Conservation (phyloP, 1,284 basidiomycete species). For the Ustilago lituana region DNA sequence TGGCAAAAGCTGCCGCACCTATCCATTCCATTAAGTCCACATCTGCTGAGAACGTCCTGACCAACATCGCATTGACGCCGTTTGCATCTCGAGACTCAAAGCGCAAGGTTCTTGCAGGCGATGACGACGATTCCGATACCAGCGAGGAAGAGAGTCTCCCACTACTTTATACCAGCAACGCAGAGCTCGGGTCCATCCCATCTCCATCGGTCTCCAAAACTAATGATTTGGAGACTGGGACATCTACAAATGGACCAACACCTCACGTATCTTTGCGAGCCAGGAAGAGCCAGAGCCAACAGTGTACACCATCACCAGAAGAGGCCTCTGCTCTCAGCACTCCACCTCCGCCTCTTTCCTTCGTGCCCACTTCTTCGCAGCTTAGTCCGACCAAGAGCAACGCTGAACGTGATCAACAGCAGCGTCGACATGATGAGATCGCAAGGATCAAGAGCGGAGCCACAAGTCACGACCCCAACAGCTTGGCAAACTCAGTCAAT, state of each 20-base stretch:
- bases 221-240: no score
- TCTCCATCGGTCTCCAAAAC: no score
- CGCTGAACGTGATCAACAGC: slow-evolving; percentile 17
- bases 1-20: no score
- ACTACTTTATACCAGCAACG: neutral
- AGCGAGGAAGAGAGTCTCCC: slow-evolving; percentile 22
- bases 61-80: no score
- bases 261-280: neutral
- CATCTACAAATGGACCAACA: no score
- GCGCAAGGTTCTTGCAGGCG: neutral
- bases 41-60: no score
- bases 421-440: slow-evolving; percentile 27
- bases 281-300: no score
- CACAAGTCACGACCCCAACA: no score
- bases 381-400: slow-evolving; percentile 1
- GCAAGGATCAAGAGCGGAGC: slow-evolving; percentile 24
- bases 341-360: slow-evolving; percentile 5
- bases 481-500: neutral
- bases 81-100: no score
- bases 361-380: slow-evolving; percentile 4
- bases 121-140: slow-evolving; percentile 3
- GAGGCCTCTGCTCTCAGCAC: neutral
- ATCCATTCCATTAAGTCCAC: no score
- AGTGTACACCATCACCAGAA: neutral
- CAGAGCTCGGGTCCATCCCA: neutral